Base-by-base conservation (phyloP, 1,284 basidiomycete genomes). In the Melampsora americana region DNA sequence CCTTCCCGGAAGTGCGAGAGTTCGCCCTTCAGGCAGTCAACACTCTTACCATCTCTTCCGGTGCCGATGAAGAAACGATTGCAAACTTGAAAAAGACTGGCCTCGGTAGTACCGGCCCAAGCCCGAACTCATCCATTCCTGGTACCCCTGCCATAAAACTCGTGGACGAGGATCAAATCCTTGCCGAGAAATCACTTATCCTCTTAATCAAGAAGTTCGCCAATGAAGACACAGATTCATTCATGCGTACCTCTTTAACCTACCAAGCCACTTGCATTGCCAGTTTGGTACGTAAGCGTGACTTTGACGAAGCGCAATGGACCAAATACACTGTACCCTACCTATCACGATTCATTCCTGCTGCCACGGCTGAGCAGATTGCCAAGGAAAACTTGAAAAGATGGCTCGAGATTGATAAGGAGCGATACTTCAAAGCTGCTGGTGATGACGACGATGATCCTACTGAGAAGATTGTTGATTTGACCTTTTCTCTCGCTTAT, bases 1-100 rank as follows among this genome's bases (percentile, higher is more conserved):
- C 93, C 59, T 99, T 99, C 87, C 95, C 95, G 77, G 95, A 99
- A 85, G 92, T 95, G 79, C 91, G 93, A 78, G 93, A 92, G 9
- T 97, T 96, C 82, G 93, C 89, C 72, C 89, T 92, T 80, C 74
- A 76, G 35, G 74, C 74, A n/a, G 67, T 76, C 67, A 76, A 76
- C 26, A 39, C 74, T 5, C 67, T 76, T 35, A 76, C 64, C 23
- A 44, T 76, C 32, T 69, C 74, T 12, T 74, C 79, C 42, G 81
- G 81, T 53, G 81, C 81, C 35, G 78, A 79, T 44, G 77, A 78
- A 39, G 77, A 77, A 5, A 79, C 79, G 23, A 73, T 79, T 60
- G 80, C 80, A 69, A 79, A 80, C 74, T 74, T 80, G 30, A 78
- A 79, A 30, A 79, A 75, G 18, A 39, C 74, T 23, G 56, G 44